Conservation (phyloP, 2,329 filamentous ascomycete species). For the Alternaria rosae region DNA sequence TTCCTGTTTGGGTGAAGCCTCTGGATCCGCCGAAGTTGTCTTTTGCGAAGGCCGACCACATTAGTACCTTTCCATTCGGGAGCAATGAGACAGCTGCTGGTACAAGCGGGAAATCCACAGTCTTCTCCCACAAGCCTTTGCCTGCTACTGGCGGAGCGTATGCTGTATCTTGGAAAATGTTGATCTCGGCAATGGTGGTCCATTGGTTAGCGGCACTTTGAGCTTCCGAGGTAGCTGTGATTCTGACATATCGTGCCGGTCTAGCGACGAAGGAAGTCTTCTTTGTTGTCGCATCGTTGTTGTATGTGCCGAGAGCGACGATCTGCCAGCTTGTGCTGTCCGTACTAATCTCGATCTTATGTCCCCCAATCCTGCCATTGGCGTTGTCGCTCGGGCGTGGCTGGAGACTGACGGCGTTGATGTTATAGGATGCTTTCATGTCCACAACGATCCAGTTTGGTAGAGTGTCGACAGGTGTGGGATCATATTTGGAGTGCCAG, state of each 20-base stretch:
- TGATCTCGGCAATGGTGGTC: constrained; percentile 35
- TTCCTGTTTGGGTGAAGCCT: constrained; percentile 42
- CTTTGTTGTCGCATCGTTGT: constrained; percentile 34
- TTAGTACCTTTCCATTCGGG: constrained; percentile 33
- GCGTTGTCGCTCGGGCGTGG: constrained; percentile 43
- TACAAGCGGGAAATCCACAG: constrained; percentile 38
- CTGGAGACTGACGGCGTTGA: constrained; percentile 43
- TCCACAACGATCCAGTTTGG: constrained; percentile 46
- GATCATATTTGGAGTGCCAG: constrained; percentile 45
- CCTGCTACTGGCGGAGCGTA: constrained; percentile 23
- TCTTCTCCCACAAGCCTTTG: constrained; percentile 36
- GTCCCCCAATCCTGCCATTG: constrained; percentile 49
- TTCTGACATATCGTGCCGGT: constrained; percentile 31
- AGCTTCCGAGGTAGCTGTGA: constrained; percentile 36
- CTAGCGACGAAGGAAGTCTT: constrained; percentile 31
- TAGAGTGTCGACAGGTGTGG: constrained; percentile 25
- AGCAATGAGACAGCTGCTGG: constrained; percentile 35
- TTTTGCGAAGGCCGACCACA: constrained; percentile 31
- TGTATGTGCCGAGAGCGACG: constrained; percentile 34
- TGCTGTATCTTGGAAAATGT: constrained; percentile 31
- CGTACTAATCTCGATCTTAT: constrained; percentile 41
- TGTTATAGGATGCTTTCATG: constrained; percentile 38
- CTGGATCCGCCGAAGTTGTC: constrained; percentile 27
- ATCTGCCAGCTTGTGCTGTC: constrained; percentile 39
- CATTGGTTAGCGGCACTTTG: constrained; percentile 26